A percentile compares a stretch with the other conserved stretches of the same genome.
phyloP scores from a whole-genome alignment of 805 yeast genomes.

The Wickerhamomyces rabaulensis region DNA sequence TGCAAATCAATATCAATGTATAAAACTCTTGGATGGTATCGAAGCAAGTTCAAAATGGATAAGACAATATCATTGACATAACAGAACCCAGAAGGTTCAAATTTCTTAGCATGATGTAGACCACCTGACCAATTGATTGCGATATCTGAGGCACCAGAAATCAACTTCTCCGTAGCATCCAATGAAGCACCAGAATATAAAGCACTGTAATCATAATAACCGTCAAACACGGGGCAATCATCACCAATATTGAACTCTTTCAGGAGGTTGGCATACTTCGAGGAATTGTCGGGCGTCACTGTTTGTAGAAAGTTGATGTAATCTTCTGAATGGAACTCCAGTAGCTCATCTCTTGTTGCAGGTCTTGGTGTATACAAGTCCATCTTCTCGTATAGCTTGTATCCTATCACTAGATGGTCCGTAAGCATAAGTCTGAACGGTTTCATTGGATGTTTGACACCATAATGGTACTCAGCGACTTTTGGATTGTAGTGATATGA shows the following conservation, averaged over 20 bases:
- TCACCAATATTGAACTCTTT: conserved; percentile 94
- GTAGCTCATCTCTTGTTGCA: conserved; percentile 96
- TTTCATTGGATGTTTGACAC: conserved; percentile 98
- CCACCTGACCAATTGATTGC: conserved; percentile 96
- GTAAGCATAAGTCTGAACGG: conserved; percentile 99
- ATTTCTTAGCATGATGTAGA: conserved; percentile 86
- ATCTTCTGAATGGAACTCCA: conserved; percentile 97
- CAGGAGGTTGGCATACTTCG: conserved; percentile 81
- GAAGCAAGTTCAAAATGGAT: conserved; percentile 71
- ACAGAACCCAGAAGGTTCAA: conserved; percentile 88
- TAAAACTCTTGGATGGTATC: conserved; percentile 80
- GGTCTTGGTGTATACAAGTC: conserved; percentile 92
- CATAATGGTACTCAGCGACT: conserved; percentile 46
- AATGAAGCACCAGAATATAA: conserved; percentile 86
- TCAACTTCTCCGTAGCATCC: conserved; percentile 83
- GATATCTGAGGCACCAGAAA: conserved; percentile 79
- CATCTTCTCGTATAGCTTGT: conserved; percentile 94
- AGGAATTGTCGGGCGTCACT: conserved; percentile 89
- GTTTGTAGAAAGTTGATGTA: conserved; percentile 88
- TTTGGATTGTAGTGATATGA: conserved; percentile 85
- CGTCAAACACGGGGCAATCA: conserved; percentile 83
- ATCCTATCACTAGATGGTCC: conserved; percentile 93
- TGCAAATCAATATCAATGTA: conserved; percentile 90
- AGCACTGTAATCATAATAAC: conserved; percentile 68
- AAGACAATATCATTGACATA: conserved; percentile 86